Conservation (phyloP, 2,329 filamentous ascomycete species). For the Dothidotthia symphoricarpi region DNA sequence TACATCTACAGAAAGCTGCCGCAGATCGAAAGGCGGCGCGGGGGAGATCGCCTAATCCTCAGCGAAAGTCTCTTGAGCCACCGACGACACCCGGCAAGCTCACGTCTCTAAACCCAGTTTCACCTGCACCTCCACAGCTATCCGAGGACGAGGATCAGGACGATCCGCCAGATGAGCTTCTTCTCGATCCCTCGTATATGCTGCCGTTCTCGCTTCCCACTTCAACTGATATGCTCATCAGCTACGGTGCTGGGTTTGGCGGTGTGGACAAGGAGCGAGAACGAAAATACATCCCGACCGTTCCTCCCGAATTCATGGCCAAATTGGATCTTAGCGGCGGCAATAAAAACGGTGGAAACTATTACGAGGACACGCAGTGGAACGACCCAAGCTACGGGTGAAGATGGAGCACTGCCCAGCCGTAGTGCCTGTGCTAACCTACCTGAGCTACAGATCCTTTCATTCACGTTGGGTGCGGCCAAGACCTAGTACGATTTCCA, state of each 20-base stretch:
- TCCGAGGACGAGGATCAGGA: slow-evolving; percentile 61
- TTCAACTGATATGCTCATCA: slow-evolving; percentile 95
- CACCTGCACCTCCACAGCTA: slow-evolving; percentile 32
- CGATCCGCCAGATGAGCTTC: slow-evolving; percentile 69
- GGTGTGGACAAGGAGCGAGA: slow-evolving; percentile 88
- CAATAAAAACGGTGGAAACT: slow-evolving; percentile 31
- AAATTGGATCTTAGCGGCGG: slow-evolving; percentile 67
- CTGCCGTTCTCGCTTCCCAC: slow-evolving; percentile 94
- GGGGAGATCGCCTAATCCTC: slow-evolving; percentile 32
- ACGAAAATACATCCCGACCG: slow-evolving; percentile 91
- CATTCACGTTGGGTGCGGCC: slow-evolving; percentile 4
- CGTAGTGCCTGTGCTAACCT: slow-evolving; percentile 6
- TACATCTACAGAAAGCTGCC: slow-evolving; percentile 74
- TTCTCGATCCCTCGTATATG: slow-evolving; percentile 87
- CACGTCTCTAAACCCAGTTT: slow-evolving; percentile 24
- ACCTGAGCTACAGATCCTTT: background rate
- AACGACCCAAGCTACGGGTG: slow-evolving; percentile 37
- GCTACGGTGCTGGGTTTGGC: slow-evolving; percentile 91
- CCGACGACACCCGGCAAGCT: slow-evolving; percentile 36
- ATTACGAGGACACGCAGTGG: slow-evolving; percentile 36
- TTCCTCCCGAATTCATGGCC: slow-evolving; percentile 87
- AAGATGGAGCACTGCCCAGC: slow-evolving; percentile 7
- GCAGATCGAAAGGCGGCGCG: slow-evolving; percentile 46
- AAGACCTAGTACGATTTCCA: no score
- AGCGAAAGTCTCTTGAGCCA: slow-evolving; percentile 37